Percentiles rank a stretch among this genome's conserved stretches.
Conservation (phyloP, 179 eudicot species). For the Beta corolliflora region DNA sequence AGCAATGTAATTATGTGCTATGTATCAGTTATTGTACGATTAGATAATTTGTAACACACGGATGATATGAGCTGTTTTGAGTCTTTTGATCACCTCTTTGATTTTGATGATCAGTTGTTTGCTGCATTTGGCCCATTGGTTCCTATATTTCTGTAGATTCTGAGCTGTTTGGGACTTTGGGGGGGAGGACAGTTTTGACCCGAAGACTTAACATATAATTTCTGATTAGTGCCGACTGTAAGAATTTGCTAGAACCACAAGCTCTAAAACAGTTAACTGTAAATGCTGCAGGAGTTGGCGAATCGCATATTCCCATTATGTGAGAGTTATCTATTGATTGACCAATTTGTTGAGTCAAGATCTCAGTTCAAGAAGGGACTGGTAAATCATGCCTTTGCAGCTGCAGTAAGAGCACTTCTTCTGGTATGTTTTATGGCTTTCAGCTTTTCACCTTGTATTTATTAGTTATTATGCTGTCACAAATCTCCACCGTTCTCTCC, state of each 20-base stretch:
- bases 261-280: constrained; percentile 12
- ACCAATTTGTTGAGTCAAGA: constrained; percentile 88
- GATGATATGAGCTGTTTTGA: constrained; percentile 1
- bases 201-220: background rate
- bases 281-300: constrained; percentile 69
- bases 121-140: background rate
- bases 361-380: constrained; percentile 91
- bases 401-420: constrained; percentile 86
- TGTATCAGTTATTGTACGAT: background rate
- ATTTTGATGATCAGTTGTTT: background rate
- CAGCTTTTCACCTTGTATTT: background rate
- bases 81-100: background rate
- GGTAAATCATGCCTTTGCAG: constrained; percentile 97
- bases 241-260: background rate
- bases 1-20: background rate
- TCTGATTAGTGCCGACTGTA: background rate
- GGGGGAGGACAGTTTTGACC: background rate
- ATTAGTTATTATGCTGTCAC: background rate
- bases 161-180: background rate
- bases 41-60: background rate
- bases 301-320: constrained; percentile 83
- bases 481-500: background rate
- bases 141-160: background rate
- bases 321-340: constrained; percentile 77
- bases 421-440: constrained; percentile 49